Conservation (phyloP, 129 eudicot genomes). For the Calendula officinalis region DNA sequence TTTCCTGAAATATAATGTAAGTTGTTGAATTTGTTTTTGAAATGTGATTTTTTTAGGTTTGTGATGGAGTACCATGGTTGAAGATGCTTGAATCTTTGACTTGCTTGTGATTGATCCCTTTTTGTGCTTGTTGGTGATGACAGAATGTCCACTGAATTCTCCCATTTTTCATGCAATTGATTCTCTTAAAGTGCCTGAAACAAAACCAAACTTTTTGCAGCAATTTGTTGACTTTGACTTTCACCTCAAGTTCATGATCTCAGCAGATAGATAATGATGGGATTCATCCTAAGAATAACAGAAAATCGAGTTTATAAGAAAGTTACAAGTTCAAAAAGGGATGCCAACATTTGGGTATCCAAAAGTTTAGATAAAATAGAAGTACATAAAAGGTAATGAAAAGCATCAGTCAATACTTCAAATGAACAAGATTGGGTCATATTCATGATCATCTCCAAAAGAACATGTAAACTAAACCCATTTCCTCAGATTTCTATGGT, state of each 20-base stretch:
- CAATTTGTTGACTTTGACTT: constrained; percentile 22
- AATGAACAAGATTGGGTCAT: background rate
- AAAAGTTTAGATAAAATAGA: background rate
- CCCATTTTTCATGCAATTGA: constrained; percentile 46
- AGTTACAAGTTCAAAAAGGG: background rate
- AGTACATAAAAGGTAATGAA: background rate
- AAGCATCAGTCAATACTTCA: constrained; percentile 7
- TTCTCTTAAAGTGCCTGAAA: constrained; percentile 3
- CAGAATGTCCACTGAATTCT: constrained; percentile 37
- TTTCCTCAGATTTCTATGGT: background rate
- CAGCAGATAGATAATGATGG: constrained; percentile 9
- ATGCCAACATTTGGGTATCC: constrained; percentile 1
- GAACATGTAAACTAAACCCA: background rate
- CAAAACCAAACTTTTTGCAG: constrained; percentile 12
- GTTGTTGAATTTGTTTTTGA: background rate
- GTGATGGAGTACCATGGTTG: constrained; percentile 49
- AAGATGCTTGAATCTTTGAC: constrained; percentile 65
- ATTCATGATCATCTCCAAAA: constrained; percentile 1
- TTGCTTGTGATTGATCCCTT: constrained; percentile 50
- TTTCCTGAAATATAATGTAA: constrained; percentile 40
- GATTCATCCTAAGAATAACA: constrained; percentile 1
- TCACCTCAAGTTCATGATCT: constrained; percentile 19
- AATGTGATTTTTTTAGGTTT: background rate
- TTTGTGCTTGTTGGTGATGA: constrained; percentile 39
- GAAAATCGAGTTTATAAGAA: background rate